These are phyloP conservation scores for Candida glaebosa DNA, from an alignment of 805 yeast species.

Conservation along the genomic window DNA sequence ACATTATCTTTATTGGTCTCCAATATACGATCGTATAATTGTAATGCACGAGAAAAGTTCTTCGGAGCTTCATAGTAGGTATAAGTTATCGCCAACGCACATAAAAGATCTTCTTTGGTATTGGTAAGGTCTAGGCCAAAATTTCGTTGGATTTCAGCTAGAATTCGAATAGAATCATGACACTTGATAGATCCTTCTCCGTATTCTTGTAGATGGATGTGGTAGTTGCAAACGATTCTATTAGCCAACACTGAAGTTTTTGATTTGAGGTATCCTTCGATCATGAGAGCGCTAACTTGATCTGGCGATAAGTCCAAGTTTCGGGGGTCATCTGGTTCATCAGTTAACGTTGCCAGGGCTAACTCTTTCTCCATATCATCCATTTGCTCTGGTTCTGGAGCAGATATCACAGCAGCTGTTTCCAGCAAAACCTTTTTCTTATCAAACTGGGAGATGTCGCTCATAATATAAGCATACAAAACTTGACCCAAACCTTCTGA, in stretches of 20 bases:
- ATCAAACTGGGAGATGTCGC: conserved; percentile 67
- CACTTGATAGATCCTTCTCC: conserved; percentile 58
- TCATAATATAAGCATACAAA: conserved; percentile 58
- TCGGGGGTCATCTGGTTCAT: conserved; percentile 5
- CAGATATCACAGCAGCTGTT: conserved; percentile 9
- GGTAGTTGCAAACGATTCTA: conserved; percentile 61
- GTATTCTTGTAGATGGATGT: conserved; percentile 59
- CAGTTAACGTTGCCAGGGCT: background rate
- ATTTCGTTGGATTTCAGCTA: conserved; percentile 45
- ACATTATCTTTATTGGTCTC: conserved; percentile 40
- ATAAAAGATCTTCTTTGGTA: conserved; percentile 56
- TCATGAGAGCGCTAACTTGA: conserved; percentile 47
- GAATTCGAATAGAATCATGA: conserved; percentile 53
- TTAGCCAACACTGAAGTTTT: conserved; percentile 53
- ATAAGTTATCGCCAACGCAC: conserved; percentile 70
- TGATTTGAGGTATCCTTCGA: conserved; percentile 46
- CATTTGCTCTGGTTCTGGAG: conserved; percentile 5
- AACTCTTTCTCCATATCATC: conserved; percentile 8
- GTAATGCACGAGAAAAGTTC: conserved; percentile 71
- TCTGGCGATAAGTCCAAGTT: conserved; percentile 37
- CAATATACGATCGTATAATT: conserved; percentile 64
- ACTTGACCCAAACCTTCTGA: conserved; percentile 59
- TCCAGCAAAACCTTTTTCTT: conserved; percentile 19
- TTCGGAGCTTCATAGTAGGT: conserved; percentile 90
- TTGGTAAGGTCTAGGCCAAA: conserved; percentile 47